These are phyloP conservation scores for Pholiota microspora DNA, from an alignment of 768 basidiomycete genomes.

Conservation along the genomic window DNA sequence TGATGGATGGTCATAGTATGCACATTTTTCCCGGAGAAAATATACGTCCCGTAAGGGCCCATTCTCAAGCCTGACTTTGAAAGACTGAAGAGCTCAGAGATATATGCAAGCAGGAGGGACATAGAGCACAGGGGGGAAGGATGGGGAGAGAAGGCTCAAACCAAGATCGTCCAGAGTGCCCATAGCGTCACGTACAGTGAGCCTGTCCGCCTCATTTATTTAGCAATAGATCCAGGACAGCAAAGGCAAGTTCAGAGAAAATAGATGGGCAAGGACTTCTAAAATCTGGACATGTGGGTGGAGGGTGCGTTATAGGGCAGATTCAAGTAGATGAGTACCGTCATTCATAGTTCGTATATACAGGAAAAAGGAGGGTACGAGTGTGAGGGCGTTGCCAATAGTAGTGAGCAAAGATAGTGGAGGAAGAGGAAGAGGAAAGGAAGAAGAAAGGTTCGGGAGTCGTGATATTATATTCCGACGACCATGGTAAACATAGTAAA, in stretches of 20 bases:
- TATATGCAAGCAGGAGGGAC: too few relatives aligned
- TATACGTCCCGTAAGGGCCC: too few relatives aligned
- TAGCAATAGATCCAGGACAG: conserved; percentile 65
- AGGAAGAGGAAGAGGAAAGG: too few relatives aligned
- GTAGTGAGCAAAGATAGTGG: too few relatives aligned
- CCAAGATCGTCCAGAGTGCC: conserved; percentile 76
- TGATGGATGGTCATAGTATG: too few relatives aligned
- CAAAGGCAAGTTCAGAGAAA: conserved; percentile 70
- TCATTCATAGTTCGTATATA: conserved; percentile 20
- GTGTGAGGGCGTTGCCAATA: neutral
- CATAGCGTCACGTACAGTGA: conserved; percentile 62
- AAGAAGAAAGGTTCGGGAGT: too few relatives aligned
- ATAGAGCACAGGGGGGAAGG: too few relatives aligned
- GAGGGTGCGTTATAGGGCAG: conserved; percentile 64
- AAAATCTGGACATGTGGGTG: conserved; percentile 75
- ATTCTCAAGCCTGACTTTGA: too few relatives aligned
- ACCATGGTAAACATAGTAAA: conserved; percentile 9
- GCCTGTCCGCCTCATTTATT: conserved; percentile 74
- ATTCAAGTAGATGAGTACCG: conserved; percentile 59
- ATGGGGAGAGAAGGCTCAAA: too few relatives aligned
- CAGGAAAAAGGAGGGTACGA: too few relatives aligned
- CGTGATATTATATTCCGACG: conserved; percentile 21
- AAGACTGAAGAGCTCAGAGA: too few relatives aligned
- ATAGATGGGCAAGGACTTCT: conserved; percentile 69
- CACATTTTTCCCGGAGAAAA: too few relatives aligned